A percentile compares a stretch with the other conserved stretches of the same genome.
Conservation (phyloP, 768 basidiomycete species). For the Pholiota microspora region DNA sequence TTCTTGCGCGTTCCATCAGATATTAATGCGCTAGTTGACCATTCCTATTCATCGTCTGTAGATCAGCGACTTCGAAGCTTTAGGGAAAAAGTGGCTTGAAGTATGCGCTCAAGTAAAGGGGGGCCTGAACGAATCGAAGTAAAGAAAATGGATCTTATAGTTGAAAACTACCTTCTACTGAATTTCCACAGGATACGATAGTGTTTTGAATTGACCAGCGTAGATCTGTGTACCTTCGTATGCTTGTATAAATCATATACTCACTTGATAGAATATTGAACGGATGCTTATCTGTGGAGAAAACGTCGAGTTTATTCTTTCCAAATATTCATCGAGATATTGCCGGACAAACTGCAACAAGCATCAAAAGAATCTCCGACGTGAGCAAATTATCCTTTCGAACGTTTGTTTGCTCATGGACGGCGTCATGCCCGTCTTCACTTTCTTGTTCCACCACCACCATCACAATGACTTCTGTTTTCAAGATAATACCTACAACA, state of each 20-base stretch:
- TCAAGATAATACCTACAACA: slow-evolving; percentile 79
- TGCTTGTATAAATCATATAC: too few relatives aligned
- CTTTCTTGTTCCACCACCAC: background rate
- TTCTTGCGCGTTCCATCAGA: background rate
- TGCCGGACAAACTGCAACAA: too few relatives aligned
- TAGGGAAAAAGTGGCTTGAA: slow-evolving; percentile 33
- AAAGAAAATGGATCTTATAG: background rate
- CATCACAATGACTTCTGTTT: slow-evolving; percentile 37
- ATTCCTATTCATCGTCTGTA: too few relatives aligned
- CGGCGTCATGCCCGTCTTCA: background rate
- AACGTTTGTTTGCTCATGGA: background rate
- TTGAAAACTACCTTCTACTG: too few relatives aligned
- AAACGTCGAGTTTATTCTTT: too few relatives aligned
- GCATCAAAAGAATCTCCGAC: too few relatives aligned
- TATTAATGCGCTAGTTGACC: background rate
- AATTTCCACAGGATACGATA: too few relatives aligned
- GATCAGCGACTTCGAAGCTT: slow-evolving; percentile 41
- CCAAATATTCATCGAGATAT: too few relatives aligned
- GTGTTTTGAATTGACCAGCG: too few relatives aligned
- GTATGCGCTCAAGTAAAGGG: slow-evolving; percentile 33
- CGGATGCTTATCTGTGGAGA: too few relatives aligned
- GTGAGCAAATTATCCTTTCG: background rate
- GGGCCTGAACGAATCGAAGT: slow-evolving; percentile 15
- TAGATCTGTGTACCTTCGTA: too few relatives aligned
- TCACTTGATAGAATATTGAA: too few relatives aligned